Conservation (phyloP, 2,329 filamentous ascomycete species). For the Dendryphion nanum region DNA sequence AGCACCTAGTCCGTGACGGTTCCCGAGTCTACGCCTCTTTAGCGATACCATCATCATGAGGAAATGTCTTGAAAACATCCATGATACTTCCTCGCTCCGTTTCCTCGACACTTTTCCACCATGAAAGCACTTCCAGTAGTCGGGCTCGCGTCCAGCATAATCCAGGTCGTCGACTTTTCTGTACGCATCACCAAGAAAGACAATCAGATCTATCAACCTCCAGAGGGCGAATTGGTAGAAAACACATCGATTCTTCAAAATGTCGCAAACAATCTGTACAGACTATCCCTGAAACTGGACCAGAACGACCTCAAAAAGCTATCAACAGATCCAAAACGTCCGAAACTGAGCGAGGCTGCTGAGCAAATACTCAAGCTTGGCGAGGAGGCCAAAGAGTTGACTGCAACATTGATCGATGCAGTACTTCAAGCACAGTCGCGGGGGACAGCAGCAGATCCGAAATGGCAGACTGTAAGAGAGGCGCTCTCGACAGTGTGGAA, state of each 20-base stretch:
- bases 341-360: constrained; percentile 25
- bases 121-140: constrained; percentile 19
- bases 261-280: constrained; percentile 21
- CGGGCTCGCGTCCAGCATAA: constrained; percentile 16
- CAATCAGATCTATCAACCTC: constrained; percentile 20
- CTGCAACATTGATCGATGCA: constrained; percentile 17
- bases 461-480: constrained; percentile 21
- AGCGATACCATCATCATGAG: too few relatives aligned
- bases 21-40: too few relatives aligned
- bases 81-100: too few relatives aligned
- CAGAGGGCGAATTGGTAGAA: constrained; percentile 13
- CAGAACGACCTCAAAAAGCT: constrained; percentile 18
- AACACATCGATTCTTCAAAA: constrained; percentile 20
- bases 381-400: constrained; percentile 20
- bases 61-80: too few relatives aligned
- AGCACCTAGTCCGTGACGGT: too few relatives aligned
- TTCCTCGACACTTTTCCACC: too few relatives aligned
- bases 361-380: constrained; percentile 25
- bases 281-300: constrained; percentile 19
- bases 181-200: constrained; percentile 23
- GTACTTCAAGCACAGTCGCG: constrained; percentile 19
- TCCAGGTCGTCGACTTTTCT: constrained; percentile 23
- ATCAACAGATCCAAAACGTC: constrained; percentile 13
- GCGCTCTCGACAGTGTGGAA: constrained; percentile 36
- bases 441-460: constrained; percentile 17